Base-by-base conservation (phyloP, 495 filamentous ascomycete genomes). In the Trichocladium uniseriatum region DNA sequence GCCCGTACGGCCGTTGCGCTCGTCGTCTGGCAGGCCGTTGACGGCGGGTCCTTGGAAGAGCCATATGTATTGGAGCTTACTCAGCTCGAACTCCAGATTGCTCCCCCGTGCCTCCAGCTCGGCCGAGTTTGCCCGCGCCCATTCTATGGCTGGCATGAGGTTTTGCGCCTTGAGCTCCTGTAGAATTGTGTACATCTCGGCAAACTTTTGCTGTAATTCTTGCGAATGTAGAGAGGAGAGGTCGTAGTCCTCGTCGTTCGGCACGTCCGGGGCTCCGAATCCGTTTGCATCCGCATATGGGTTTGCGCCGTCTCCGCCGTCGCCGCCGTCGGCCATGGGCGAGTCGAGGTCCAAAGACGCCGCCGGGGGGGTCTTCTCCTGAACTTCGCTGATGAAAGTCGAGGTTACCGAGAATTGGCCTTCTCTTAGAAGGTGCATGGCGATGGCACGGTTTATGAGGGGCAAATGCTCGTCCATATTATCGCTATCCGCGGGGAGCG, bases 401-500 rank as follows among this genome's bases (percentile, higher is more conserved):
- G 80, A 74, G 3, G 90, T 90, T 1, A 95, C 91, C 14, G 67
- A 71, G 64, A 98, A 97, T 61, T 95, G 85, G 31, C 92, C 92
- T 71, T 97, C 94, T 19, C 92, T 82, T 15, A 97, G 77, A 13
- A 98, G 73, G 63, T 98, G 92, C 89, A 98, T 95, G 3, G 86
- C 87, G 47, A 97, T 92, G 18, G 92, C 92, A 19, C 89, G 76
- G 63, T 97, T 91, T 57, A 96, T 86, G 9, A 95, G 76, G 31
- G 76, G 67, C 5, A 82, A 72, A 51, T 94, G 81, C 20, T 82
- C 76, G 5, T 79, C 81, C 55, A 95, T 78, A n/a, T 79, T 83
- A 63, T 95, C 89, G 60, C 87, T 82, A 36, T 89, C 86, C 39
- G 80, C 82, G 0, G 89, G 88, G 3, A 95, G 72, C 7, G 84